phyloP scores from a whole-genome alignment of 768 basidiomycete species.

The Kwoniella europaea region DNA sequence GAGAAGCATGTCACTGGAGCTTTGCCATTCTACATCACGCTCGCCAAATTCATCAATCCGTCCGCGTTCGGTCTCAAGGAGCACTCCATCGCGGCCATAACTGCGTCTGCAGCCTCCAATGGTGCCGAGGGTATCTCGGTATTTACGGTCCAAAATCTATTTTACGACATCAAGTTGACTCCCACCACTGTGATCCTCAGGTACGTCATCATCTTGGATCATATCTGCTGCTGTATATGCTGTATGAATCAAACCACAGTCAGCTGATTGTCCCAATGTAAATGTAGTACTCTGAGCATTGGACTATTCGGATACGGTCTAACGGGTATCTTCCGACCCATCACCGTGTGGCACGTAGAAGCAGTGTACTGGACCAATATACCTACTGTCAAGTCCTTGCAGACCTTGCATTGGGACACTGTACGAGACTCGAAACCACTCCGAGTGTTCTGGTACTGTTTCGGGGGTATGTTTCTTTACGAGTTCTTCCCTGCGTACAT shows the following conservation, averaged over 20 bases:
- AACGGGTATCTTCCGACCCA: constrained; percentile 66
- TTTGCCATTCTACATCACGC: constrained; percentile 60
- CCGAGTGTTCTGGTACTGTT: constrained; percentile 19
- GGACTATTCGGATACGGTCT: constrained; percentile 64
- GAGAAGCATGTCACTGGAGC: background rate
- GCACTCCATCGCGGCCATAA: constrained; percentile 57
- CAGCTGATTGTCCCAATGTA: too few relatives aligned
- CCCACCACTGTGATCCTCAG: constrained; percentile 67
- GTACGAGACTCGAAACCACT: constrained; percentile 20
- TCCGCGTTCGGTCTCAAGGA: constrained; percentile 68
- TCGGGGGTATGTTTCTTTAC: constrained; percentile 30
- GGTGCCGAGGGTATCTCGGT: constrained; percentile 67
- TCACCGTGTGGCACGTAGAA: constrained; percentile 62
- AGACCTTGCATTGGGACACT: constrained; percentile 35
- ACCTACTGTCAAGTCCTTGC: constrained; percentile 28
- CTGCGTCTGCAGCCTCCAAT: constrained; percentile 66
- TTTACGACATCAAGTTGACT: constrained; percentile 66
- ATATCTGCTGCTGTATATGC: too few relatives aligned
- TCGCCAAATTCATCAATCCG: constrained; percentile 63
- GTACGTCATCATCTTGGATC: too few relatives aligned
- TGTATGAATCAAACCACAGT: too few relatives aligned
- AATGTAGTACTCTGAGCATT: constrained; percentile 16
- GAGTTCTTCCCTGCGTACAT: constrained; percentile 48
- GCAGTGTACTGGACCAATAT: constrained; percentile 34
- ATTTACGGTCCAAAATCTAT: constrained; percentile 63